Evolutionary conservation across 176 grass and related monocot species (phyloP).

Genomic region (Carex pumila): DNA sequence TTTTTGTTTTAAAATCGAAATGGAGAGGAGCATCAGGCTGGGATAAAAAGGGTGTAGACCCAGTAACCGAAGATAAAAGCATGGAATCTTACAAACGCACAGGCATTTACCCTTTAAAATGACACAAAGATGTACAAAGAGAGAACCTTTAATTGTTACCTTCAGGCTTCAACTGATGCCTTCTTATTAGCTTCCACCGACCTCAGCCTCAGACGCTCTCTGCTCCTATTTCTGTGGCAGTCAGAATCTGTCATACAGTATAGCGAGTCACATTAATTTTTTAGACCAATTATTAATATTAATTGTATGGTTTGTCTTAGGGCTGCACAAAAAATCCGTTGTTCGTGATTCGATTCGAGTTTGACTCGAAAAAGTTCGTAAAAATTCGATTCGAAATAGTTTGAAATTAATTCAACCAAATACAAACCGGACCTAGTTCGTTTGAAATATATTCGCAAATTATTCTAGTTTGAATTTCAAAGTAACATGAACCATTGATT

Average conservation of each 20-base stretch:
- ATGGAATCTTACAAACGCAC: conserved; percentile 13
- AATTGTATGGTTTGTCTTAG: neutral
- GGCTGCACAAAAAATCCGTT: too few species aligned
- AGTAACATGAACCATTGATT: too few species aligned
- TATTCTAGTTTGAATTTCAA: too few species aligned
- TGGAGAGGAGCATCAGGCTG: neutral
- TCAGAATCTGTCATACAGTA: neutral
- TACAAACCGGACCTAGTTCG: too few species aligned
- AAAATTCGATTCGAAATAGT: too few species aligned
- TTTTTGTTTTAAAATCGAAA: neutral
- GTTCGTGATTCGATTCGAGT: too few species aligned
- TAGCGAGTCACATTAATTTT: neutral
- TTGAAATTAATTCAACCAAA: too few species aligned
- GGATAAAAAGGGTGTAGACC: neutral
- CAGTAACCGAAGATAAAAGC: conserved; percentile 17
- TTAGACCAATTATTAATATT: neutral
- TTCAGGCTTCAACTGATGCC: conserved; percentile 10
- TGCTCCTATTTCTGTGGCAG: neutral
- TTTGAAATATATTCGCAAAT: too few species aligned
- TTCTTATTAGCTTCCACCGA: neutral
- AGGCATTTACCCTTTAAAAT: conserved; percentile 19
- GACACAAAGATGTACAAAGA: conserved; percentile 17
- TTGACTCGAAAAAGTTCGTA: too few species aligned
- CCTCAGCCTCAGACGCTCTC: neutral
- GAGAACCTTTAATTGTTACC: neutral